These are phyloP conservation scores for Bruguiera gymnorhiza DNA, from an alignment of 345 rosid genomes.

Conservation along the genomic window DNA sequence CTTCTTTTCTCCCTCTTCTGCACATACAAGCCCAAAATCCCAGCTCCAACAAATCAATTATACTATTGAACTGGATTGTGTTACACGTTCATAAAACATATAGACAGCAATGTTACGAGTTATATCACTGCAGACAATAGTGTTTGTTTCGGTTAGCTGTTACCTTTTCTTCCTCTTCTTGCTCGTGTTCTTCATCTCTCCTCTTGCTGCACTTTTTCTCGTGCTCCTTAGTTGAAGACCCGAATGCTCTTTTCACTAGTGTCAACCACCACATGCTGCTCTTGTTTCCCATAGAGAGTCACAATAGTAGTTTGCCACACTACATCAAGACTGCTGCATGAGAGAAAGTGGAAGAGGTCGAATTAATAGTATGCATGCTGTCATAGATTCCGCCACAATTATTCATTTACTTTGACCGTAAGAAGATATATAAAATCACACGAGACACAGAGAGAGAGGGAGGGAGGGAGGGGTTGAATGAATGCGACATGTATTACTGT, in stretches of 20 bases:
- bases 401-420: not conserved
- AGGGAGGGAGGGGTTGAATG: conserved; percentile 2
- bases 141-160: not conserved
- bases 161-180: conserved; percentile 30
- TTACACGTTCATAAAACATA: not conserved
- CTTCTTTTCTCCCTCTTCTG: conserved; percentile 30
- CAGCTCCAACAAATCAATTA: not conserved
- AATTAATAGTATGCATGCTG: not conserved
- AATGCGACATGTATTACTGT: conserved; percentile 4
- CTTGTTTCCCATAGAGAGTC: conserved; percentile 20
- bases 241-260: conserved; percentile 27
- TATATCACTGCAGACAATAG: not conserved
- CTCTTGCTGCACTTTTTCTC: conserved; percentile 45
- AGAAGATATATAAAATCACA: not conserved
- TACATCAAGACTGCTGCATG: not conserved
- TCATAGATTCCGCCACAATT: not conserved
- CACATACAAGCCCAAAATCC: not conserved
- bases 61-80: too few species aligned
- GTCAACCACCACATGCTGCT: conserved; percentile 22
- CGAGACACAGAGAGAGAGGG: not conserved
- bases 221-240: conserved; percentile 18
- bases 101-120: not conserved
- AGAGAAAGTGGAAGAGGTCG: not conserved
- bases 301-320: not conserved
- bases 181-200: conserved; percentile 32